Percentiles rank a stretch among this genome's conserved stretches.
Conservation (phyloP, 1,284 basidiomycete genomes). For the Amylostereum areolatum region DNA sequence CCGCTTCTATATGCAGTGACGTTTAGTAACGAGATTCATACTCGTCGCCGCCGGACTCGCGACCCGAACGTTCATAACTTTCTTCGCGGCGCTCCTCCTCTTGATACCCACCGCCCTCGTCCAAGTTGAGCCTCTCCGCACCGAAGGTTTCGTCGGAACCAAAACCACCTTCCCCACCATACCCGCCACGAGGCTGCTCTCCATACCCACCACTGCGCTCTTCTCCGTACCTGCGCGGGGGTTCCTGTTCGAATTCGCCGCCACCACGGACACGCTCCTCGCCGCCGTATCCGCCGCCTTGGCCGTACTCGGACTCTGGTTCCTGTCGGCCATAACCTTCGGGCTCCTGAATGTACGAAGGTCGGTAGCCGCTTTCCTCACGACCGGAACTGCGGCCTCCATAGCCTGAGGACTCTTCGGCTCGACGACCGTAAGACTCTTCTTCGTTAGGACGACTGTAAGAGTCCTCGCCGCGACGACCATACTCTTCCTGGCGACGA, state of each 20-base stretch:
- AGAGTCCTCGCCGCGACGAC: neutral
- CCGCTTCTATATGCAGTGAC: too few relatives aligned
- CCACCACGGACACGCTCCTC: neutral
- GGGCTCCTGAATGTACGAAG: neutral
- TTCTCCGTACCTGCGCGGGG: neutral
- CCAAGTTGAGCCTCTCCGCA: conserved; percentile 34
- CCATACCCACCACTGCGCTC: neutral
- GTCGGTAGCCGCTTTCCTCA: neutral
- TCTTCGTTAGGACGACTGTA: neutral
- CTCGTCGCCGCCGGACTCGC: neutral
- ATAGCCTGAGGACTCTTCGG: neutral
- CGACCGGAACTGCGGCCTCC: neutral
- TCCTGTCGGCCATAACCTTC: conserved; percentile 1
- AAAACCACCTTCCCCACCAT: neutral
- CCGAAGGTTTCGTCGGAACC: conserved; percentile 39
- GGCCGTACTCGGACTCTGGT: conserved; percentile 3
- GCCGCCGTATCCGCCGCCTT: neutral
- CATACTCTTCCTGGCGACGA: conserved; percentile 6
- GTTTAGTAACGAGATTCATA: neutral
- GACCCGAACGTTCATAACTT: conserved; percentile 3
- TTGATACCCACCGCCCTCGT: conserved; percentile 1
- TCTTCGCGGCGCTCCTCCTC: conserved; percentile 5
- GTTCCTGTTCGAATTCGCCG: neutral
- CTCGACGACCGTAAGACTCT: neutral
- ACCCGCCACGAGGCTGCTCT: conserved; percentile 3